Percentiles rank a stretch among this genome's conserved stretches.
These are phyloP conservation scores for Flaveria floridana DNA, from an alignment of 140 eudicot species.

Conservation along the genomic window DNA sequence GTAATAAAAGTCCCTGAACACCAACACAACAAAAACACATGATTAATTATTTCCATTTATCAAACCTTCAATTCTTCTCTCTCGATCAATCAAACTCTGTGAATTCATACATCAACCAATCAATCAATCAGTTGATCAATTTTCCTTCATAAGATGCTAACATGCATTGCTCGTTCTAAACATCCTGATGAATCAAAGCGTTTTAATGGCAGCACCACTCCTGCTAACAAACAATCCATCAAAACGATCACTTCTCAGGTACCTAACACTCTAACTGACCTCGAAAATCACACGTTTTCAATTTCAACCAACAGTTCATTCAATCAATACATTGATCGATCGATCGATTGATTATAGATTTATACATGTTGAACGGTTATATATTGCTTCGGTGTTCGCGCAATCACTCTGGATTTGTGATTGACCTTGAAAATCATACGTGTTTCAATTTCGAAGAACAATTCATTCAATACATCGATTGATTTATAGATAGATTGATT, in stretches of 20 bases:
- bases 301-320: not conserved
- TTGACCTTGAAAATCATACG: no score
- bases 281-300: not conserved
- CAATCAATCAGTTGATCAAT: not conserved
- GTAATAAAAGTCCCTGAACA: slow-evolving; percentile 41
- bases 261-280: not conserved
- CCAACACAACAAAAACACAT: slow-evolving; percentile 36
- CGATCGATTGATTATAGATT: not conserved
- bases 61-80: slow-evolving; percentile 11
- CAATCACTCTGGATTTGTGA: no score
- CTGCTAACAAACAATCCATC: slow-evolving; percentile 54
- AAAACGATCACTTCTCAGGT: slow-evolving; percentile 76
- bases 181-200: slow-evolving; percentile 46
- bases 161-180: slow-evolving; percentile 82
- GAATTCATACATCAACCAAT: not conserved
- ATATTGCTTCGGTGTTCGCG: no score
- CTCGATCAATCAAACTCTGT: not conserved
- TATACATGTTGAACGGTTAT: no score
- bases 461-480: not conserved
- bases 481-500: not conserved
- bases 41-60: not conserved
- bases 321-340: slow-evolving; percentile 18
- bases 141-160: slow-evolving; percentile 48
- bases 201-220: slow-evolving; percentile 22
- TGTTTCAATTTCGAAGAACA: not conserved